Conservation (phyloP, 495 filamentous ascomycete species). For the Schizothecium vesticola region DNA sequence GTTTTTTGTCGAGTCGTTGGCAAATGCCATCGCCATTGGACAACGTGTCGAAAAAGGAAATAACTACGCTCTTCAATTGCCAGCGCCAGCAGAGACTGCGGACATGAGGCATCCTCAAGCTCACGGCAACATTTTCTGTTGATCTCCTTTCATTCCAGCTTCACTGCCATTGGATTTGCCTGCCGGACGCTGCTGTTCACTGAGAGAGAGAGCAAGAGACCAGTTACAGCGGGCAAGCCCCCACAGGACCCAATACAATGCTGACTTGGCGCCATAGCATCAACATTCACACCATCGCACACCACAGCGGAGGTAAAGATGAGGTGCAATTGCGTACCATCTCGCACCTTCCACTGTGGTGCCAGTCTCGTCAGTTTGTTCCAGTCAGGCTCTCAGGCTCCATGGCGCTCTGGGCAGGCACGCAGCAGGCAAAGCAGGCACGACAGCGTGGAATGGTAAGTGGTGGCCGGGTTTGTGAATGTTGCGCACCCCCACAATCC, state of each 20-base stretch:
- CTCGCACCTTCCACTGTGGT: not conserved
- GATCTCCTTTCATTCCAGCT: not conserved
- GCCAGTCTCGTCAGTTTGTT: not conserved
- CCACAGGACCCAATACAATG: constrained; percentile 11
- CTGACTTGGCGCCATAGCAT: constrained; percentile 17
- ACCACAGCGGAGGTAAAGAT: constrained; percentile 15
- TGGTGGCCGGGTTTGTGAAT: constrained; percentile 1
- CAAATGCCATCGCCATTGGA: not conserved
- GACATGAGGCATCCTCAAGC: not conserved
- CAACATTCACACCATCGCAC: constrained; percentile 2
- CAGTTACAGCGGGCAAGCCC: constrained; percentile 5
- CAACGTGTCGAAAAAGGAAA: not conserved
- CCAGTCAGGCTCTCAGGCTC: not conserved
- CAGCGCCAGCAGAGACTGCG: not conserved
- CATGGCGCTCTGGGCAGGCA: not conserved
- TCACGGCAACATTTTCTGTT: not conserved
- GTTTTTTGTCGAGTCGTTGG: not conserved
- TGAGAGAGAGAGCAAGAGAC: not conserved
- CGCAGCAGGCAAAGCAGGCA: not conserved
- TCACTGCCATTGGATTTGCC: not conserved
- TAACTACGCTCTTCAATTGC: not conserved
- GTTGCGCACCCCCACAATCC: constrained; percentile 5
- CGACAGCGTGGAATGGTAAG: not conserved
- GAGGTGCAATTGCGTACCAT: constrained; percentile 10
- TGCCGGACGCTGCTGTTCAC: not conserved